Percentiles rank a stretch among this genome's conserved stretches.
phyloP scores from a whole-genome alignment of 192 early-diverging fungal genomes.

The Entomortierella chlamydospora region DNA sequence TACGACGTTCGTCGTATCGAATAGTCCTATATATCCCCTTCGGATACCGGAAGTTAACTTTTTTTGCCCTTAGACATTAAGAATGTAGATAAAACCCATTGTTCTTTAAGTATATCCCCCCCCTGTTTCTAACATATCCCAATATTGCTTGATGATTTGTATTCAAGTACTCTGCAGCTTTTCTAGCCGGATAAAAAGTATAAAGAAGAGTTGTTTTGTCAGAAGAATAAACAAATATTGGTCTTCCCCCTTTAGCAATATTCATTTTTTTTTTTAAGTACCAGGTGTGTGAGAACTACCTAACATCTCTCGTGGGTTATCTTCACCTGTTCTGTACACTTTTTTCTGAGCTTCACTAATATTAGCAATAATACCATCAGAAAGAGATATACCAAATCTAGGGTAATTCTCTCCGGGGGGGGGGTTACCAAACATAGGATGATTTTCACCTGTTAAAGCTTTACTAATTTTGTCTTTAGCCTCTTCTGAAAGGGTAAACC shows the following conservation, averaged over 20 bases:
- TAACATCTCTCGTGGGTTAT: conserved; percentile 15
- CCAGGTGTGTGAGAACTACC: conserved; percentile 5
- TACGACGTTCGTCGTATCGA: neutral
- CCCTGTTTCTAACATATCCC: conserved; percentile 10
- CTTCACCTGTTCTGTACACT: conserved; percentile 12
- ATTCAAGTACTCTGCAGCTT: conserved; percentile 13
- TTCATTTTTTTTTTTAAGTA: conserved; percentile 13
- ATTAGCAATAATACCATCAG: conserved; percentile 3
- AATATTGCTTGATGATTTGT: conserved; percentile 10
- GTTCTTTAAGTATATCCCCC: conserved; percentile 11
- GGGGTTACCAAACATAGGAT: conserved; percentile 4
- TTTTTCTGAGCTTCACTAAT: conserved; percentile 17
- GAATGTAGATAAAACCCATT: conserved; percentile 17
- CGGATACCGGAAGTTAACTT: neutral
- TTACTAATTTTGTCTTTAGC: conserved; percentile 8
- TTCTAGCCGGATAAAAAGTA: conserved; percentile 8
- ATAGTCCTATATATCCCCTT: neutral
- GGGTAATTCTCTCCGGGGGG: neutral
- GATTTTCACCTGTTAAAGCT: conserved; percentile 5
- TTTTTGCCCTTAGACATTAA: neutral
- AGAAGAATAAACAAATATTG: conserved; percentile 17
- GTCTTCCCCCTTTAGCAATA: conserved; percentile 21
- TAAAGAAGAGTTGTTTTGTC: conserved; percentile 6
- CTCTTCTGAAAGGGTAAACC: conserved; percentile 4
- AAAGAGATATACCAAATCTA: conserved; percentile 10